Conservation (phyloP, 352 stramenopile genomes). For the Globisporangium cylindrosporum region DNA sequence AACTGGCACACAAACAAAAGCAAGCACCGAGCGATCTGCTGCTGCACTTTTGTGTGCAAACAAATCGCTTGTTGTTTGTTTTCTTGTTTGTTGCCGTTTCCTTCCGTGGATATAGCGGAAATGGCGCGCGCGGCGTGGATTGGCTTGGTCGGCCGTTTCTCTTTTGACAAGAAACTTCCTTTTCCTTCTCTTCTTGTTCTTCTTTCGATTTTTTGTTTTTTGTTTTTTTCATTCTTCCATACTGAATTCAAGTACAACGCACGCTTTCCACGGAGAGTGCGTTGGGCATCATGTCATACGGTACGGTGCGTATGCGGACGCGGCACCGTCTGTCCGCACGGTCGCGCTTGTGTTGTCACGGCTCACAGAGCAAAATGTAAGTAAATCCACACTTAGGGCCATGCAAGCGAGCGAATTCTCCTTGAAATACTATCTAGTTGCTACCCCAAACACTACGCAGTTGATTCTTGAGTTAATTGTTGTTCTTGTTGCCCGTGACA, state of each 20-base stretch:
- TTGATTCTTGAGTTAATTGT: not conserved
- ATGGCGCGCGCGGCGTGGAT: not conserved
- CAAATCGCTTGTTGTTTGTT: not conserved
- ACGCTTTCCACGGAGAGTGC: not conserved
- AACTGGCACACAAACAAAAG: not conserved
- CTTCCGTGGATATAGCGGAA: not conserved
- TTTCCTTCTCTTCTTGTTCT: slow-evolving; percentile 6
- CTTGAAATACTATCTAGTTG: not conserved
- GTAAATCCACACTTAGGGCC: not conserved
- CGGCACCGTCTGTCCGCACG: not conserved
- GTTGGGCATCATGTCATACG: not conserved
- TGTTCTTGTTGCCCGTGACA: not conserved
- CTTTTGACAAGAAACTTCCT: not conserved
- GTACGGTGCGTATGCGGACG: not conserved
- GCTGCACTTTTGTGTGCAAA: not conserved
- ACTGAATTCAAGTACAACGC: slow-evolving; percentile 1
- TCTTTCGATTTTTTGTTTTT: slow-evolving; percentile 11
- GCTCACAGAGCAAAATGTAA: not conserved
- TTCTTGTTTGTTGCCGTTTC: not conserved
- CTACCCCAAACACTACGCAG: not conserved
- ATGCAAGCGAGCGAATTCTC: not conserved
- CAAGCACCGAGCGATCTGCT: not conserved
- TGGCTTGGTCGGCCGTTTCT: not conserved
- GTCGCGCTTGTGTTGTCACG: not conserved
- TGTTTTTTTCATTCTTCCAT: not conserved